phyloP scores from a whole-genome alignment of 2,329 filamentous ascomycete genomes.

The Stemphylium lycopersici region DNA sequence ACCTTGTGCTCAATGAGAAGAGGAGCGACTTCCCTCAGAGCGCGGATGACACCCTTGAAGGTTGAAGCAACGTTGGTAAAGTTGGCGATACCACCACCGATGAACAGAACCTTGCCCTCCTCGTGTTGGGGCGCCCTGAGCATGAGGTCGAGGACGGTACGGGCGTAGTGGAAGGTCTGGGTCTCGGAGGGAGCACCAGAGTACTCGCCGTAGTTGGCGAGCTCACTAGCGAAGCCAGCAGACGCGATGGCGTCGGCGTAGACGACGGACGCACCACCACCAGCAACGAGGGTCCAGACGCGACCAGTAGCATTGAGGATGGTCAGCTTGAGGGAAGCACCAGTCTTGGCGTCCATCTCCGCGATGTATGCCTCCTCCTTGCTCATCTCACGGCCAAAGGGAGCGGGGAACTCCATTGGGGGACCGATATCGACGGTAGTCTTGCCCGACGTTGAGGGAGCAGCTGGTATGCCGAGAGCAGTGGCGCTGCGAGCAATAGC shows the following conservation, averaged over 20 bases:
- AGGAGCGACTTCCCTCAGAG: slow-evolving; percentile 85
- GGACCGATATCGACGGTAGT: slow-evolving; percentile 95
- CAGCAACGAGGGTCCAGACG: slow-evolving; percentile 97
- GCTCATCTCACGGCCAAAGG: slow-evolving; percentile 96
- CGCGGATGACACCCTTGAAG: slow-evolving; percentile 99
- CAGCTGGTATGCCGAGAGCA: slow-evolving; percentile 80
- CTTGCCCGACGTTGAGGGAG: slow-evolving; percentile 68
- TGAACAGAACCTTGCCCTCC: slow-evolving; percentile 98
- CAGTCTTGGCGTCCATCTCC: slow-evolving; percentile 98
- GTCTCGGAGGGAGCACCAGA: slow-evolving; percentile 98
- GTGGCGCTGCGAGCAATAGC: slow-evolving; percentile 90
- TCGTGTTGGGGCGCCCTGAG: slow-evolving; percentile 83
- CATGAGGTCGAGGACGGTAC: slow-evolving; percentile 96
- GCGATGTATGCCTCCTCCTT: slow-evolving; percentile 99
- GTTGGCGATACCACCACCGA: slow-evolving; percentile 99
- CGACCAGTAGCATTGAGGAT: slow-evolving; percentile 90
- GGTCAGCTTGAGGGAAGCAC: slow-evolving; percentile 97
- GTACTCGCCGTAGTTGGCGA: slow-evolving; percentile 99
- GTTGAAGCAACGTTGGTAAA: slow-evolving; percentile 99
- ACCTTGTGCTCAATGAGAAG: slow-evolving; percentile 94
- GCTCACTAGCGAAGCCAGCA: slow-evolving; percentile 90
- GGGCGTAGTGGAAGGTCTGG: slow-evolving; percentile 98
- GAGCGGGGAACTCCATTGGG: slow-evolving; percentile 98
- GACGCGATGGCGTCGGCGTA: slow-evolving; percentile 99
- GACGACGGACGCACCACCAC: slow-evolving; percentile 98